Percentiles rank a stretch among this genome's conserved stretches.
Evolutionary conservation across 176 grass and related monocot species (phyloP).

Genomic region (Musa itinerans): DNA sequence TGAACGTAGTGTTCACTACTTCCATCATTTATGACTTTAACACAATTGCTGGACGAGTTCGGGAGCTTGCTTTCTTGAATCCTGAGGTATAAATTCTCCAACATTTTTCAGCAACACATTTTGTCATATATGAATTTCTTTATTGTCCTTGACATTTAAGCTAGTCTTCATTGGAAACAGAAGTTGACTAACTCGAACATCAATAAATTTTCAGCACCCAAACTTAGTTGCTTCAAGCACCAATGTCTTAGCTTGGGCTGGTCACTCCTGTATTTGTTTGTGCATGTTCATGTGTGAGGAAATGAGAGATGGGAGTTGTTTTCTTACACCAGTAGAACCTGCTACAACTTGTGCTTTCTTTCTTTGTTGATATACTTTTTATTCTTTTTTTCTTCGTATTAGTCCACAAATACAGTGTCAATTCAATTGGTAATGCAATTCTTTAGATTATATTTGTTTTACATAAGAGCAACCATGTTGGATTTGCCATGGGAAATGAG

Average conservation of each 20-base stretch:
- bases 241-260: background rate
- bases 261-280: background rate
- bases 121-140: background rate
- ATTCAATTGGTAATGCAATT: background rate
- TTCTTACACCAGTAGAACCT: background rate
- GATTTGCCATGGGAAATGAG: background rate
- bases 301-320: background rate
- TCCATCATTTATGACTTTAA: slow-evolving; percentile 66
- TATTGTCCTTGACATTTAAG: background rate
- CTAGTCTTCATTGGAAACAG: background rate
- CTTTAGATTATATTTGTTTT: background rate
- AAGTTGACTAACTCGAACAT: background rate
- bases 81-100: slow-evolving; percentile 49
- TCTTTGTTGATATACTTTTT: background rate
- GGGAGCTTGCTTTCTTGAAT: slow-evolving; percentile 97
- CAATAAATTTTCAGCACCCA: background rate
- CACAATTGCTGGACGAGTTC: slow-evolving; percentile 82
- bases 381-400: background rate
- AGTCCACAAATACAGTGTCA: background rate
- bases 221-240: background rate
- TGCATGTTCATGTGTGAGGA: background rate
- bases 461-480: background rate
- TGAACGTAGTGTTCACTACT: slow-evolving; percentile 81
- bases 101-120: background rate
- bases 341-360: too few relatives aligned